These are phyloP conservation scores for Penicillium soppii DNA, from an alignment of 495 filamentous ascomycete species.

Conservation along the genomic window DNA sequence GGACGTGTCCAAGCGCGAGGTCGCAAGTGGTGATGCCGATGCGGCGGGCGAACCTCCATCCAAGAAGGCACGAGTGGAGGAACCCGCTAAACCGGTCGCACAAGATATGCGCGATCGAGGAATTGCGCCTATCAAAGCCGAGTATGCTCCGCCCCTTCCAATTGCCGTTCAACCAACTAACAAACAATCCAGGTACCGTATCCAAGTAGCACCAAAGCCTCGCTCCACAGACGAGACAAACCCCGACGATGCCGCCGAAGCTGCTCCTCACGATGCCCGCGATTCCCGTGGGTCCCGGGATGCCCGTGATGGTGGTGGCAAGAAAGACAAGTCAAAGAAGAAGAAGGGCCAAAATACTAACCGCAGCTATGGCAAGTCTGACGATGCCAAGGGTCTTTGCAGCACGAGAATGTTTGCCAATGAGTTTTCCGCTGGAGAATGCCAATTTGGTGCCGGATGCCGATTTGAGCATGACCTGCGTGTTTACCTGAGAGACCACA, in stretches of 20 bases:
- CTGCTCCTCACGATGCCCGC: conserved; percentile 44
- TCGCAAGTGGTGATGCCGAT: conserved; percentile 7
- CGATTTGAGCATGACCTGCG: conserved; percentile 79
- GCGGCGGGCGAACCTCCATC: conserved; percentile 46
- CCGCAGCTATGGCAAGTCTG: conserved; percentile 78
- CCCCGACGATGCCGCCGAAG: conserved; percentile 71
- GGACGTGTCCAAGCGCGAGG: conserved; percentile 16
- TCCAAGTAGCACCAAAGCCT: conserved; percentile 32
- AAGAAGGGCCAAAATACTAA: conserved; percentile 86
- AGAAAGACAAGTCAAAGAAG: conserved; percentile 51
- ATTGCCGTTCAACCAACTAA: conserved; percentile 1
- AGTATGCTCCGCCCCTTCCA: conserved; percentile 53
- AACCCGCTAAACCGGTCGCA: conserved; percentile 25
- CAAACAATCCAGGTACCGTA: conserved; percentile 53
- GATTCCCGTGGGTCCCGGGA: conserved; percentile 30
- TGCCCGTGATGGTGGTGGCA: conserved; percentile 27
- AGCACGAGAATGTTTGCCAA: conserved; percentile 59
- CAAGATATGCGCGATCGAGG: conserved; percentile 56
- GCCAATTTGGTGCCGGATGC: conserved; percentile 75
- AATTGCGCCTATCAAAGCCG: conserved; percentile 78
- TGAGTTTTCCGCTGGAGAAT: conserved; percentile 73
- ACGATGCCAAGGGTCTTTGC: conserved; percentile 78
- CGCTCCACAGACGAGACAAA: conserved; percentile 19
- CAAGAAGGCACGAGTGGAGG: conserved; percentile 61
- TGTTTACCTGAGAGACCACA: conserved; percentile 79